phyloP scores from a whole-genome alignment of 306 rosid species.

The Albizia julibrissin region DNA sequence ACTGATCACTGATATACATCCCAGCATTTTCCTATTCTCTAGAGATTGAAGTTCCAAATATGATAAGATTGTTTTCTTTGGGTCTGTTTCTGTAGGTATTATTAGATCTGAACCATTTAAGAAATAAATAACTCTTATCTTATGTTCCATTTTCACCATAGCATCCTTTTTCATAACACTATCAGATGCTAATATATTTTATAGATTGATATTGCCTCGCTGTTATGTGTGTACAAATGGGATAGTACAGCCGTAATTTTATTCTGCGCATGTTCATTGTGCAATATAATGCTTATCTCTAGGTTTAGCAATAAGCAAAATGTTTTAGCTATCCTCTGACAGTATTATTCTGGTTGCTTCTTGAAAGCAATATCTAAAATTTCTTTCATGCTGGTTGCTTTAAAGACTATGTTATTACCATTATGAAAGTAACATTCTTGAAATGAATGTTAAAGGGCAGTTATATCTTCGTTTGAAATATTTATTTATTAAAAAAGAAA shows the following conservation, averaged over 20 bases:
- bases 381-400: background rate
- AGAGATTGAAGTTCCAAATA: background rate
- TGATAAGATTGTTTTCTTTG: background rate
- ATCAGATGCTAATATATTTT: background rate
- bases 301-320: background rate
- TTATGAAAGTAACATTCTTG: background rate
- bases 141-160: background rate
- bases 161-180: background rate
- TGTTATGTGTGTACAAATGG: background rate
- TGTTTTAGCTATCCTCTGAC: background rate
- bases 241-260: background rate
- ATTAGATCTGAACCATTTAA: background rate
- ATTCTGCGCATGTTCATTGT: background rate
- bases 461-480: background rate
- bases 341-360: background rate
- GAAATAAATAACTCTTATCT: background rate
- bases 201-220: background rate
- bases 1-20: background rate
- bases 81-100: background rate
- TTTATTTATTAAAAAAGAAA: background rate
- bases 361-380: background rate
- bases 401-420: background rate
- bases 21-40: background rate
- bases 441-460: background rate
- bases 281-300: background rate